Percentiles rank a stretch among this genome's conserved stretches.
phyloP scores from a whole-genome alignment of 805 yeast species.

The Kluyveromyces aestuarii region DNA sequence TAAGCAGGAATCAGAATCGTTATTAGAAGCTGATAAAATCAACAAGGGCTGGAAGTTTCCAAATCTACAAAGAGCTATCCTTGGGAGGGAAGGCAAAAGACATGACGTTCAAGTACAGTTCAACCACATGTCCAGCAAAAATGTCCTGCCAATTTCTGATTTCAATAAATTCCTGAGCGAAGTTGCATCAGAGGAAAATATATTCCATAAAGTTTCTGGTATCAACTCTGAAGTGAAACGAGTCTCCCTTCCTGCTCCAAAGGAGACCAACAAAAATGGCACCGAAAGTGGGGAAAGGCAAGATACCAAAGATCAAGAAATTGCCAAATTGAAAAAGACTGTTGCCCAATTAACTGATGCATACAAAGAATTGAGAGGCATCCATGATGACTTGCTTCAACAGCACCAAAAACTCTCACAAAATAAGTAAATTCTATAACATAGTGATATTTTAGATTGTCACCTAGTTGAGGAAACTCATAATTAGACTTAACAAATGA shows the following conservation, averaged over 20 bases:
- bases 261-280: slow-evolving; percentile 7
- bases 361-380: slow-evolving; percentile 46
- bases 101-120: slow-evolving; percentile 35
- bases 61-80: slow-evolving; percentile 51
- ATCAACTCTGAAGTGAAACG: slow-evolving; percentile 33
- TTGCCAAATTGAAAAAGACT: slow-evolving; percentile 35
- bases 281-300: slow-evolving; percentile 1
- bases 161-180: slow-evolving; percentile 41
- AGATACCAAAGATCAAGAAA: slow-evolving; percentile 22
- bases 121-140: slow-evolving; percentile 16
- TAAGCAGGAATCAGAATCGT: slow-evolving; percentile 4
- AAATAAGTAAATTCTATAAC: neutral
- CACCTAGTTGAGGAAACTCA: too few species aligned
- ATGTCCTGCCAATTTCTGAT: slow-evolving; percentile 20
- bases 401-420: slow-evolving; percentile 36
- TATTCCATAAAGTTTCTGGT: slow-evolving; percentile 37
- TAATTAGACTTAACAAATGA: too few species aligned
- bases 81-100: slow-evolving; percentile 32
- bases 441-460: too few species aligned
- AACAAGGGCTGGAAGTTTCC: slow-evolving; percentile 38
- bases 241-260: slow-evolving; percentile 5
- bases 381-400: slow-evolving; percentile 49
- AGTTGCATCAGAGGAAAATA: slow-evolving; percentile 43
- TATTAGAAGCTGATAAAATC: neutral
- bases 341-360: slow-evolving; percentile 46